These are phyloP conservation scores for Ascochyta viciae-villosae DNA, from an alignment of 2,329 filamentous ascomycete species.

Conservation along the genomic window DNA sequence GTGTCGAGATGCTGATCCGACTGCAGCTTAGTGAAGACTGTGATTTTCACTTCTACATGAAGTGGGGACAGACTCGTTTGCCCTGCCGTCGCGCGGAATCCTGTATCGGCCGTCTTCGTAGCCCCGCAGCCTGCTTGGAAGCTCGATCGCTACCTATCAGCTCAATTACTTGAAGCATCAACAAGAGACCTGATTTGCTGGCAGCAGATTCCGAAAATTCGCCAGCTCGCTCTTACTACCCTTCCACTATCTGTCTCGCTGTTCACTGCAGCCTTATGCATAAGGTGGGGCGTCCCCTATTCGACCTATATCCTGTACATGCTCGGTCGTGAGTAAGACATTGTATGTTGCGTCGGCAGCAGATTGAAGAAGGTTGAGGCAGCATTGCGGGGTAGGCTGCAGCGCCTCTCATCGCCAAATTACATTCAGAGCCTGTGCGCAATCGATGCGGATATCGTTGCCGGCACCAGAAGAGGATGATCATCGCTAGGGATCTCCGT, in stretches of 20 bases:
- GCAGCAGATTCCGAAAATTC: background rate
- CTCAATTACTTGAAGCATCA: background rate
- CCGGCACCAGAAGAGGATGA: background rate
- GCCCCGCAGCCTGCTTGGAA: background rate
- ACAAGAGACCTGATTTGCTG: background rate
- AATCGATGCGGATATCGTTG: slow-evolving; percentile 12
- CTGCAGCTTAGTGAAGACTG: background rate
- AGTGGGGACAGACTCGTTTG: background rate
- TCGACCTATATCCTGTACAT: background rate
- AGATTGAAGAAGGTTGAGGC: background rate
- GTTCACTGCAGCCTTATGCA: background rate
- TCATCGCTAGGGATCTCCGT: background rate
- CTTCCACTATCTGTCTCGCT: background rate
- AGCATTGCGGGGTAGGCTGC: background rate
- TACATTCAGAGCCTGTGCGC: slow-evolving; percentile 3
- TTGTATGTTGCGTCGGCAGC: background rate
- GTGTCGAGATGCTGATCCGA: background rate
- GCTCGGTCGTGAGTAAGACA: background rate
- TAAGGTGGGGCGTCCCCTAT: background rate
- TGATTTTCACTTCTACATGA: background rate
- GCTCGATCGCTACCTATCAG: background rate
- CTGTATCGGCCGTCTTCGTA: background rate
- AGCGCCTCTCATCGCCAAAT: slow-evolving; percentile 1
- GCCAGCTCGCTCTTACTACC: background rate
- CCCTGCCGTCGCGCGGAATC: background rate